phyloP scores from a whole-genome alignment of 1,284 basidiomycete genomes.

The Agroathelia rolfsii region DNA sequence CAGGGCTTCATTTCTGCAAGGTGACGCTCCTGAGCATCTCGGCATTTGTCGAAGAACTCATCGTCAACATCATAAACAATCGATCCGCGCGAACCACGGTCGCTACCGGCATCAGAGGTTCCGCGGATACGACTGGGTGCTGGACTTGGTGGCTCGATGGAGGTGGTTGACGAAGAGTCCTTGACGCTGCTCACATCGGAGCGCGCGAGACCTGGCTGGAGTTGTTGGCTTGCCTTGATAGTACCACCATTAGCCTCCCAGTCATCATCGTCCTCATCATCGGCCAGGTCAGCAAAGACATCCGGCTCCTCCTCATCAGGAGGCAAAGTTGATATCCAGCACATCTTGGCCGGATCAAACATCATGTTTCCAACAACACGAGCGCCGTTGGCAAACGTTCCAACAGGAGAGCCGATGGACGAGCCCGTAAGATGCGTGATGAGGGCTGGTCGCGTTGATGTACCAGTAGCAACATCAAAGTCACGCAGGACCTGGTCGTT shows the following conservation, averaged over 20 bases:
- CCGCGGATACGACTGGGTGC: slow-evolving; percentile 54
- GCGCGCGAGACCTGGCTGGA: slow-evolving; percentile 20
- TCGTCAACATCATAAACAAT: slow-evolving; percentile 67
- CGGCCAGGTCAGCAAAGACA: slow-evolving; percentile 82
- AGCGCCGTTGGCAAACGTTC: slow-evolving; percentile 66
- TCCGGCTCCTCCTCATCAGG: slow-evolving; percentile 91
- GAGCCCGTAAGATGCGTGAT: slow-evolving; percentile 86
- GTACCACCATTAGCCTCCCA: slow-evolving; percentile 70
- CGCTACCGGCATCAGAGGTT: slow-evolving; percentile 64
- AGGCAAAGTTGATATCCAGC: slow-evolving; percentile 79
- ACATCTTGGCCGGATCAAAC: slow-evolving; percentile 90
- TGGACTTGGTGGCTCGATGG: slow-evolving; percentile 42
- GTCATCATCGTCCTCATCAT: slow-evolving; percentile 67
- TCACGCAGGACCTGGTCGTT: slow-evolving; percentile 86
- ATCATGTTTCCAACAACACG: slow-evolving; percentile 95
- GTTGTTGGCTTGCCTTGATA: slow-evolving; percentile 56
- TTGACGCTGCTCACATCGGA: slow-evolving; percentile 27
- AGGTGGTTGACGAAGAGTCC: slow-evolving; percentile 27
- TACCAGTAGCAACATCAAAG: slow-evolving; percentile 76
- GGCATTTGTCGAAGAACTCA: slow-evolving; percentile 61
- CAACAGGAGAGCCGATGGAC: slow-evolving; percentile 68
- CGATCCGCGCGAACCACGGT: slow-evolving; percentile 64
- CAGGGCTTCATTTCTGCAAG: slow-evolving; percentile 75
- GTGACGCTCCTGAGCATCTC: slow-evolving; percentile 71
- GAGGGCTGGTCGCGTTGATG: slow-evolving; percentile 86